Evolutionary conservation across 768 basidiomycete genomes (phyloP), one percentile per base, ranked within the genome.

Genomic region (Podaxis sp.): DNA sequence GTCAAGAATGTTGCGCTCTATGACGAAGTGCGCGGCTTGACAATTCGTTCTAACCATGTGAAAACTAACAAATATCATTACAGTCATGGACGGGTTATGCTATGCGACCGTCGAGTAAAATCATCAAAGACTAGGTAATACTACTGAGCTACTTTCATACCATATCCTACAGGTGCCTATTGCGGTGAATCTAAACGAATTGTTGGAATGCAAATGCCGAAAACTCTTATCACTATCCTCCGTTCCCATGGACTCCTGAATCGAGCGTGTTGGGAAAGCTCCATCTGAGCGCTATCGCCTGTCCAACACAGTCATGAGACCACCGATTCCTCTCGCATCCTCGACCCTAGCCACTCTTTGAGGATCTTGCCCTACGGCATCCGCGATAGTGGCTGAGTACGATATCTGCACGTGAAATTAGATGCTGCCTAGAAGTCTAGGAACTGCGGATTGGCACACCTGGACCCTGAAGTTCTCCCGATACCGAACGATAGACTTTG

Each of bases 81-180:
- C 58, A 96, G 95, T 94, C 93, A 30, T 99, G 96, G 96, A 92
- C 92, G 2, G 96, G 96, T 2, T 99, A 97, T 73, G 94, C 95
- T 2, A 78, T 82, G 73, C 81, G 95, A 61, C 69, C 83, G 13
- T 81, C 88, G 57, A 96, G 94, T 74, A 83, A 76, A 64, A 95
- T 97, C 42, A 82, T 81, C 48, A 90, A 87, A 71, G 38, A n/a
- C 33, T 63, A 40, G 42, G 33, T 22, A 30, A 33, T 36, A 42
- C 64, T 39, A 22, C 15, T 59, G 49, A 26, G 13, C 44, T 63
- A 65, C 60, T 49, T 38, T 24, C 38, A 42, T 22, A 22, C 22
- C 49, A 24, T 51, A 28, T 15, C 49, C 24, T 51, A 24, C 26
- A 28, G 26, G 49, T 24, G 22, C 49, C 8, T 22, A 38, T 55